A percentile compares a stretch with the other conserved stretches of the same genome.
Evolutionary conservation across 2,329 filamentous ascomycete genomes (phyloP).

Genomic region (Monilinia polystroma): DNA sequence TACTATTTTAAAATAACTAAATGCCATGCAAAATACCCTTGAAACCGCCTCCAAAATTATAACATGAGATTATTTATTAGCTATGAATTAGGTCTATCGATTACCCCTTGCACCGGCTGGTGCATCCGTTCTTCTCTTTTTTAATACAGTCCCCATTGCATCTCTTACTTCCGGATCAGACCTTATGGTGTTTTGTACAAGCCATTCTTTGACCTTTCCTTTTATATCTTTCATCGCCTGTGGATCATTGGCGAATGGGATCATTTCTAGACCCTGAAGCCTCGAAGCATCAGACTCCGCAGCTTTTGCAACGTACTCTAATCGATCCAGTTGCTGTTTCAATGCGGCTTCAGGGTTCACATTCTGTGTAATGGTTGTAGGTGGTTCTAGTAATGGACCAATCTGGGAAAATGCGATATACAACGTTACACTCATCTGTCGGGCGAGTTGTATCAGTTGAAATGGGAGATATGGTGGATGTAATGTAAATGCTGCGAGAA

Average conservation of each 20-base stretch:
- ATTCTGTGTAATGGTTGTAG: constrained; percentile 35
- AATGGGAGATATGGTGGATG: constrained; percentile 76
- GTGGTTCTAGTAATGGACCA: constrained; percentile 59
- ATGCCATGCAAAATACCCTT: neutral
- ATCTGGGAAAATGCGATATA: constrained; percentile 84
- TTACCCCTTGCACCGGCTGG: constrained; percentile 55
- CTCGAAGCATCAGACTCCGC: constrained; percentile 68
- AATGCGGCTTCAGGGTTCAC: constrained; percentile 50
- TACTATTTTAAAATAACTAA: neutral
- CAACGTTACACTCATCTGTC: constrained; percentile 73
- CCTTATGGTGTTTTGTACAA: constrained; percentile 82
- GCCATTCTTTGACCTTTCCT: constrained; percentile 76
- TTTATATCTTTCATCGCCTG: constrained; percentile 63
- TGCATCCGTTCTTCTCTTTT: constrained; percentile 60
- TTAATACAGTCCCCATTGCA: constrained; percentile 68
- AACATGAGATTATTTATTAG: neutral
- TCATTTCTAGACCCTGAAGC: constrained; percentile 74
- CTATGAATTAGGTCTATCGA: constrained; percentile 30
- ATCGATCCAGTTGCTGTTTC: constrained; percentile 63
- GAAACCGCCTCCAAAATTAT: neutral
- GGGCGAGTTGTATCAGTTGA: constrained; percentile 73
- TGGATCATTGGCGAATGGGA: constrained; percentile 74
- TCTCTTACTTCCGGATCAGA: constrained; percentile 79
- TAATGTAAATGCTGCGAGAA: constrained; percentile 41
- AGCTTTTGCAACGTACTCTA: constrained; percentile 59